Conservation (phyloP, 192 early-diverging fungal genomes). For the Podila minutissima region DNA sequence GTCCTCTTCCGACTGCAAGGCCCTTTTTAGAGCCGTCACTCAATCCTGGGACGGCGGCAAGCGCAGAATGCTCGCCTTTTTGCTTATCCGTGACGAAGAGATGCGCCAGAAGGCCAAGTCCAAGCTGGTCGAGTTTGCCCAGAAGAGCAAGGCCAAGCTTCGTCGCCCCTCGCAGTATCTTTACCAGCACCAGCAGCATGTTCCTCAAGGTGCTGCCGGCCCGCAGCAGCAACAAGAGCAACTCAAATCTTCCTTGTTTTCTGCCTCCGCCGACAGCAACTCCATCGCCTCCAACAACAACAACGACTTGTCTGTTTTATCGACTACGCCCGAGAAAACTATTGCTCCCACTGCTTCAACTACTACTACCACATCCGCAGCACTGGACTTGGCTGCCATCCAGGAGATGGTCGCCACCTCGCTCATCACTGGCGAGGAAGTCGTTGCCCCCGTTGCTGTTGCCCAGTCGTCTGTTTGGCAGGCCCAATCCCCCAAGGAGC, state of each 20-base stretch:
- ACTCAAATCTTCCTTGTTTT: neutral
- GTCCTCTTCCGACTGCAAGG: slow-evolving; percentile 43
- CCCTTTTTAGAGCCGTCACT: slow-evolving; percentile 45
- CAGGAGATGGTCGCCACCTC: slow-evolving; percentile 23
- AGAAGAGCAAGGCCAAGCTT: slow-evolving; percentile 18
- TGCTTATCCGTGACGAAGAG: slow-evolving; percentile 47
- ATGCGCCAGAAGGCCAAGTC: slow-evolving; percentile 50
- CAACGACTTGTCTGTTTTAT: neutral
- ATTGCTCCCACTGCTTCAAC: neutral
- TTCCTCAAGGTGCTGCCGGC: no score
- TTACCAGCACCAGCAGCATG: slow-evolving; percentile 3
- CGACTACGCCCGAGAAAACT: neutral
- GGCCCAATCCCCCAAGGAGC: neutral
- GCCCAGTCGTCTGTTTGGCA: no score
- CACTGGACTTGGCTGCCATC: slow-evolving; percentile 12
- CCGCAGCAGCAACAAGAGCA: slow-evolving; percentile 8
- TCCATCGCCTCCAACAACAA: slow-evolving; percentile 18
- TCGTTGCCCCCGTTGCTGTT: neutral
- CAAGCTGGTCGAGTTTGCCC: slow-evolving; percentile 43
- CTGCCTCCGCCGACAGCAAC: neutral
- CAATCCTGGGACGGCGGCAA: slow-evolving; percentile 46
- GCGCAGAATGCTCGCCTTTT: slow-evolving; percentile 40
- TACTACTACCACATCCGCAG: neutral
- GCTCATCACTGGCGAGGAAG: slow-evolving; percentile 28
- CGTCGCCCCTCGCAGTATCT: slow-evolving; percentile 16